Evolutionary conservation across 805 yeast species (phyloP).

Genomic region (Candida mattraensis): DNA sequence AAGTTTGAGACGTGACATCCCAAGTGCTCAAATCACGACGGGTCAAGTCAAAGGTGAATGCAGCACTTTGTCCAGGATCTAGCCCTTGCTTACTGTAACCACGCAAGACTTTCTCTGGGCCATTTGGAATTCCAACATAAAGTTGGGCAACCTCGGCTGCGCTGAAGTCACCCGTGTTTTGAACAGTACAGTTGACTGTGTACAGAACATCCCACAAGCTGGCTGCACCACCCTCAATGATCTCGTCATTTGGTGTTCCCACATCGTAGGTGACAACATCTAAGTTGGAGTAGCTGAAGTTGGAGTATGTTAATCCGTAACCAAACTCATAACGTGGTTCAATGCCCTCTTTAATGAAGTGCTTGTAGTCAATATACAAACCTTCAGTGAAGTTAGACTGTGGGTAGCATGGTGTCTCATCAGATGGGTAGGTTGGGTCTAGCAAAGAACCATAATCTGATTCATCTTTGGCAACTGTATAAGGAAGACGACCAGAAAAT

Average conservation of each 20-base stretch:
- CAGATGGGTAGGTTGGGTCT: slow-evolving; percentile 31
- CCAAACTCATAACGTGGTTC: slow-evolving; percentile 64
- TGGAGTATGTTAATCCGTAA: slow-evolving; percentile 57
- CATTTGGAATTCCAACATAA: slow-evolving; percentile 42
- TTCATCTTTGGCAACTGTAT: slow-evolving; percentile 56
- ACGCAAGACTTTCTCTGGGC: slow-evolving; percentile 41
- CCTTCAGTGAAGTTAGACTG: slow-evolving; percentile 49
- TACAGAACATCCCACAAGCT: slow-evolving; percentile 40
- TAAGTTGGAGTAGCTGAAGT: slow-evolving; percentile 34
- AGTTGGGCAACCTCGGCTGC: slow-evolving; percentile 45
- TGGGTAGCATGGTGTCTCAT: slow-evolving; percentile 34
- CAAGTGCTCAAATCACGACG: slow-evolving; percentile 44
- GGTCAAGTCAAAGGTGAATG: slow-evolving; percentile 34
- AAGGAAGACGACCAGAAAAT: slow-evolving; percentile 65
- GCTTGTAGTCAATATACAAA: slow-evolving; percentile 53
- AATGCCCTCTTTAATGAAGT: slow-evolving; percentile 55
- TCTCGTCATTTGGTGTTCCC: slow-evolving; percentile 17
- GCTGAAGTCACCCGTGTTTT: slow-evolving; percentile 36
- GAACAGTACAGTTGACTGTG: too few relatives aligned
- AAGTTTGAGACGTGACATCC: slow-evolving; percentile 43
- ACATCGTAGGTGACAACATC: slow-evolving; percentile 29
- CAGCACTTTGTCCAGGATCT: slow-evolving; percentile 32
- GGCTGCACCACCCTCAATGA: slow-evolving; percentile 3
- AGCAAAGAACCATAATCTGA: slow-evolving; percentile 41
- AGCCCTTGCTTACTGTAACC: slow-evolving; percentile 44